Base-by-base conservation (phyloP, 2,329 filamentous ascomycete species). In the Fusarium sp. region DNA sequence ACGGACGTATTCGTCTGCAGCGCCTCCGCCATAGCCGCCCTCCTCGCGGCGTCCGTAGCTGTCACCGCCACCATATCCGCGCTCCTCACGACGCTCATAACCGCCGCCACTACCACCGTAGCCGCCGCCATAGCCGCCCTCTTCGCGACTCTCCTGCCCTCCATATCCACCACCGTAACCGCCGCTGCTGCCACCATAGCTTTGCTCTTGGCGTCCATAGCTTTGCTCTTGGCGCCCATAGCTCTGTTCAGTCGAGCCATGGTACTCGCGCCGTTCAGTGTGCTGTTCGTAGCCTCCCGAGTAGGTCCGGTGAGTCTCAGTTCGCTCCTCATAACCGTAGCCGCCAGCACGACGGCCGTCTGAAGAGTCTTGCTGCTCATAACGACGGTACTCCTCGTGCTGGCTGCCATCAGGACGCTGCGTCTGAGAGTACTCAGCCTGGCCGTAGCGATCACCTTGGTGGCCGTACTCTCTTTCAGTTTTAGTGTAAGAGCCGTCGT, bases 381-480 rank as follows among this genome's bases (percentile, higher is more conserved):
- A 87, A 29, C 85, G 83, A 54, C 80, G 79, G 74, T 88, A 90
- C 54, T 88, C 84, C 35, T 83, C 80, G 53, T 80, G 78, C 49
- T 81, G 78, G 43, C 83, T 83, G 45, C 88, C 88, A 50, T 81
- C 79, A 15, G 81, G 76, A 58, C 85, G 84, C 50, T 83, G 78
- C 8, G 85, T 89, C 69, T 86, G 77, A 29, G 78, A 81, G 66
- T 85, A 82, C 70, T 88, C 76, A 10, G 87, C 85, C 69, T 88
- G 83, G 8, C 82, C 86, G 65, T 88, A 88, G 43, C 82, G 81
- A 63, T 82, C 76, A 17, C 80, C 80, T 9, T 81, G 81, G 50
- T 79, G 84, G 27, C 84, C 86, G 59, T 87, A 86, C 73, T 91
- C 84, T 11, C 82, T 84, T 62, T 85, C 82, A 6, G 80, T 84